Percentiles rank a stretch among this genome's conserved stretches.
Evolutionary conservation across 257 asterid species (phyloP).

Genomic region (Anisodus acutangulus): DNA sequence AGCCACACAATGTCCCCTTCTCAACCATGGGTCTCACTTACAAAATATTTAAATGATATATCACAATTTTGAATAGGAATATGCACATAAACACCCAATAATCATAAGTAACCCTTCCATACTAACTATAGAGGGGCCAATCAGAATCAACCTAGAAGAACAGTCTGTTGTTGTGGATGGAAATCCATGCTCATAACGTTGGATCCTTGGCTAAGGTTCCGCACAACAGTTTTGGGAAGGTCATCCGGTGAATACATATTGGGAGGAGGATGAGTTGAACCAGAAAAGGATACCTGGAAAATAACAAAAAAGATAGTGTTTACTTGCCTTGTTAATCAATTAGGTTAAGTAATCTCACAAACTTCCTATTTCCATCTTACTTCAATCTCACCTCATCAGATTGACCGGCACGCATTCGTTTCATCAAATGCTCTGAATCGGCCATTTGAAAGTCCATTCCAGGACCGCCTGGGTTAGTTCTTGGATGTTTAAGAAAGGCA

Average conservation of each 20-base stretch:
- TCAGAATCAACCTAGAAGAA: slow-evolving; percentile 74
- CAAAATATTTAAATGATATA: slow-evolving; percentile 3
- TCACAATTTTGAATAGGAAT: background rate
- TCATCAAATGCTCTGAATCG: slow-evolving; percentile 87
- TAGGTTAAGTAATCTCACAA: slow-evolving; percentile 1
- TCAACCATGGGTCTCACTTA: background rate
- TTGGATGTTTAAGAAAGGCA: slow-evolving; percentile 83
- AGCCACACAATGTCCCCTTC: background rate
- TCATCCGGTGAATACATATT: slow-evolving; percentile 83
- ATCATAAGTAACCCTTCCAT: slow-evolving; percentile 5
- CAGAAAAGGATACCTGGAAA: slow-evolving; percentile 82
- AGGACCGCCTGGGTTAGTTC: slow-evolving; percentile 76
- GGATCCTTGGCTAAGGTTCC: slow-evolving; percentile 93
- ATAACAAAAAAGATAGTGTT: slow-evolving; percentile 31
- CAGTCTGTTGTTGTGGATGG: slow-evolving; percentile 95
- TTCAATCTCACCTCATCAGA: slow-evolving; percentile 69
- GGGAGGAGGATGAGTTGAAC: slow-evolving; percentile 68
- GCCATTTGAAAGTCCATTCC: slow-evolving; percentile 90
- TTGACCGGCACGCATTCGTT: slow-evolving; percentile 82
- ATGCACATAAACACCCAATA: slow-evolving; percentile 21
- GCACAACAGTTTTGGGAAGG: slow-evolving; percentile 85
- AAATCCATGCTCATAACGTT: slow-evolving; percentile 98
- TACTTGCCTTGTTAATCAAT: slow-evolving; percentile 1
- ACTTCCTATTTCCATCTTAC: slow-evolving; percentile 2
- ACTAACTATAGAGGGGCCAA: slow-evolving; percentile 5